Percentiles rank a stretch among this genome's conserved stretches.
Evolutionary conservation across 495 filamentous ascomycete genomes (phyloP).

Genomic region (Hyaloscypha variabilis): DNA sequence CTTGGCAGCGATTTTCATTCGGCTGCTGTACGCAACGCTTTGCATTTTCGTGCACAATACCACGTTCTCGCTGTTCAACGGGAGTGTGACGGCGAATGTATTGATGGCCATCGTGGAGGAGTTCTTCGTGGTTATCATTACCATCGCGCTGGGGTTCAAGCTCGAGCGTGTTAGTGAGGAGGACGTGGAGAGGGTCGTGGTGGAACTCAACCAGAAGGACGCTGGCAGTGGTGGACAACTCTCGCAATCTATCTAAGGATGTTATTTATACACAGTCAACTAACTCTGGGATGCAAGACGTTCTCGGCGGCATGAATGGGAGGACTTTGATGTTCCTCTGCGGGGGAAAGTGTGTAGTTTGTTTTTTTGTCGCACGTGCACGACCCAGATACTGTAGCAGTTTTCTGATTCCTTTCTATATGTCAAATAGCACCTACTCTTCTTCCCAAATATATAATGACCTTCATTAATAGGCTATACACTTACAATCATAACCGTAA

Average conservation of each 20-base stretch:
- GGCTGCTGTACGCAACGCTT: slow-evolving; percentile 26
- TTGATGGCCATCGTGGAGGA: slow-evolving; percentile 33
- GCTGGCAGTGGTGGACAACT: slow-evolving; percentile 1
- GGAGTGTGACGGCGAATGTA: slow-evolving; percentile 17
- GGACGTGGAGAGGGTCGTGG: not conserved
- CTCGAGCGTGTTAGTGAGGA: not conserved
- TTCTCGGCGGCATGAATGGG: slow-evolving; percentile 1
- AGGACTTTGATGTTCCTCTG: not conserved
- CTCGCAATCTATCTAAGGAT: not conserved
- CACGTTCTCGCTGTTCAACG: slow-evolving; percentile 25
- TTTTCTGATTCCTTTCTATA: too few relatives aligned
- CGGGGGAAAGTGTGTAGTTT: not conserved
- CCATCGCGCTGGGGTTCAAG: slow-evolving; percentile 11
- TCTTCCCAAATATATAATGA: too few relatives aligned
- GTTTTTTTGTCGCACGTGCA: too few relatives aligned
- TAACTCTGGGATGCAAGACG: slow-evolving; percentile 1
- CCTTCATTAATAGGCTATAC: too few relatives aligned
- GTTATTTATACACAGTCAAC: slow-evolving; percentile 1
- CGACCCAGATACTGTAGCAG: too few relatives aligned
- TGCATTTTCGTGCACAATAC: slow-evolving; percentile 27
- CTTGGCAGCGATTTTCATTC: slow-evolving; percentile 25
- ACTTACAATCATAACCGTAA: too few relatives aligned
- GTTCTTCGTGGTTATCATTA: slow-evolving; percentile 30
- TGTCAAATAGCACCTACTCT: too few relatives aligned
- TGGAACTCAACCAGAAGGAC: slow-evolving; percentile 10